phyloP scores from a whole-genome alignment of 2,329 filamentous ascomycete genomes.

The Aspergillus sp. region DNA sequence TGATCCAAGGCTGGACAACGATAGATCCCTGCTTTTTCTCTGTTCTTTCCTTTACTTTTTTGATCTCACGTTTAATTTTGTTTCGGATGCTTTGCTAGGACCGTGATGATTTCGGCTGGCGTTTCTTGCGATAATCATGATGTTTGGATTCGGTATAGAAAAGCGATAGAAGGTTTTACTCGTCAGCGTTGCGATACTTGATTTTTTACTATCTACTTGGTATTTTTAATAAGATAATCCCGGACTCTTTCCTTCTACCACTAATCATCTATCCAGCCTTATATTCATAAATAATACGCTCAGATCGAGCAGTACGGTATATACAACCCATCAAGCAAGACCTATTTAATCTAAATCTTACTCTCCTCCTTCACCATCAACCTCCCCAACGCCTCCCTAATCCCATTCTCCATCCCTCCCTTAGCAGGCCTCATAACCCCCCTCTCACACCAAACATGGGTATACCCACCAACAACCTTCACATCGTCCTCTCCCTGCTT shows the following conservation, averaged over 20 bases:
- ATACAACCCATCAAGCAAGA: no score
- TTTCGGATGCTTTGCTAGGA: neutral
- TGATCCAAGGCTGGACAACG: neutral
- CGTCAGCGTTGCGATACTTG: neutral
- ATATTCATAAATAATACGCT: no score
- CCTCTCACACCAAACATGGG: conserved; percentile 85
- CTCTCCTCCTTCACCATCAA: conserved; percentile 44
- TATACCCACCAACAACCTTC: conserved; percentile 80
- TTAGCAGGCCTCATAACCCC: conserved; percentile 66
- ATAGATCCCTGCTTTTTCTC: neutral
- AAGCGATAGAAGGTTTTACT: conserved; percentile 2
- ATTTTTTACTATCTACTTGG: neutral
- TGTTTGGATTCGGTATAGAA: conserved; percentile 10
- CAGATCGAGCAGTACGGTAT: neutral
- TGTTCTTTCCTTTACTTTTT: neutral
- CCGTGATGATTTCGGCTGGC: conserved; percentile 4
- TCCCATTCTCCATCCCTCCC: conserved; percentile 50
- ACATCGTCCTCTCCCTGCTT: conserved; percentile 70
- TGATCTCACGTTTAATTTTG: neutral
- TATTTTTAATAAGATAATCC: neutral
- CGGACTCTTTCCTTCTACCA: neutral
- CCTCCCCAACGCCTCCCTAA: conserved; percentile 57
- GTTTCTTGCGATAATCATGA: neutral
- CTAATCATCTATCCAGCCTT: no score
- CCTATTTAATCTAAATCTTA: conserved; percentile 20